Evolutionary conservation across 768 basidiomycete genomes (phyloP), one percentile per base, ranked within the genome.

Genomic region (Tubosaeta sp.): DNA sequence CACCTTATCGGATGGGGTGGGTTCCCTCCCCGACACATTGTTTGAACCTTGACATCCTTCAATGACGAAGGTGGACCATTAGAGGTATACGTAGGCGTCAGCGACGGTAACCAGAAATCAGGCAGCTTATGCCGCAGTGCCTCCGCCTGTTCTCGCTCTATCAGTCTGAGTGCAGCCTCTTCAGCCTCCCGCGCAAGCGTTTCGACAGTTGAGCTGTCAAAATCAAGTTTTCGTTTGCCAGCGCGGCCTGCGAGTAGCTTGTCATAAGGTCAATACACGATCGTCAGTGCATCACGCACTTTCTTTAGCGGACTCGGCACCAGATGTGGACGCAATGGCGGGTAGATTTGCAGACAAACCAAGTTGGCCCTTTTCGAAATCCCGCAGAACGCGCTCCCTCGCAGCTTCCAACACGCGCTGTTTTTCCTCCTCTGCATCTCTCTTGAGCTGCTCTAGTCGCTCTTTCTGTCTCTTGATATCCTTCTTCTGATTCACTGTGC

Each of bases 51-150:
- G 30, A 94, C 78, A 59, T 94, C 90, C 58, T 79, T 77, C 38
- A 93, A 69, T 4, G 85, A 86, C 24, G 74, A 76, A 2, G 84
- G 85, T 10, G 76, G 77, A 0, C 83, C 83, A 44, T 64, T 75
- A 29, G 87, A 75, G 21, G 80, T 71, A 68, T 88, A 82, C 40
- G 80, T 94, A 0, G 94, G 94, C 0, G 94, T 94, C 22, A 97
- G 71, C 0, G 90, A 93, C 3, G 94, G 94, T 34, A 99, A 76
- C 96, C 96, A 99, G 66, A 96, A 99, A 61, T 96, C 94, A 2
- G 96, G 94, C 3, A 98, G 78, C 67, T 97, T 96, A 53, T 82
- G 80, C 52, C 86, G 89, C 50, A 95, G 72, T 3, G 86, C 80
- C 55, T 93, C 92, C 0, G 87, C 86, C 58, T 90, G 88, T 66